Percentiles rank a stretch among this genome's conserved stretches.
phyloP scores from a whole-genome alignment of 768 basidiomycete genomes.

The Leccinum longicurvipes region DNA sequence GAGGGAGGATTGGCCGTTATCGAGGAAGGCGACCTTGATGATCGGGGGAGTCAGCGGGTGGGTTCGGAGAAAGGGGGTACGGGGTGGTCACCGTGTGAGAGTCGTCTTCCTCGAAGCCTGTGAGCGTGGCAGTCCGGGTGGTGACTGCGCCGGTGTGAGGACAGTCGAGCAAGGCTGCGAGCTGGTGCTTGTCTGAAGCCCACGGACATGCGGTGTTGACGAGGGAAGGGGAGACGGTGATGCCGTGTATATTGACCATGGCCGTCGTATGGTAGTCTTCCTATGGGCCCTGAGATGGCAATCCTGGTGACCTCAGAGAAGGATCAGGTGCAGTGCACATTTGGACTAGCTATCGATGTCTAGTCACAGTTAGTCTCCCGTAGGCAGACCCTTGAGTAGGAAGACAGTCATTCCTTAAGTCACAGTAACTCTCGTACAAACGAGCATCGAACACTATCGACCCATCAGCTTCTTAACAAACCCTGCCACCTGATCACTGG shows the following conservation, averaged over 20 bases:
- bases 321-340: no score
- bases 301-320: no score
- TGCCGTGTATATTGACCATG: slow-evolving; percentile 59
- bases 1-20: slow-evolving; percentile 52
- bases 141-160: slow-evolving; percentile 75
- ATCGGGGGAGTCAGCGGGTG: slow-evolving; percentile 5
- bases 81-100: slow-evolving; percentile 51
- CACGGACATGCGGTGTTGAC: slow-evolving; percentile 81
- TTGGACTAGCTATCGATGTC: no score
- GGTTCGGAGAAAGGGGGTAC: background rate
- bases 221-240: slow-evolving; percentile 59
- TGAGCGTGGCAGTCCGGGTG: slow-evolving; percentile 70
- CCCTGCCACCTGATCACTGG: no score
- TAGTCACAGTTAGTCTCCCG: no score
- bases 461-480: no score
- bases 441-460: no score
- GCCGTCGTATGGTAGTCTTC: no score
- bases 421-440: no score
- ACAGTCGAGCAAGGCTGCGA: slow-evolving; percentile 59
- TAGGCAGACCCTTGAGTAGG: no score
- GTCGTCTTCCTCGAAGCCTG: slow-evolving; percentile 66
- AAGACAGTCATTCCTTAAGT: no score
- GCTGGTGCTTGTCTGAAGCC: slow-evolving; percentile 67
- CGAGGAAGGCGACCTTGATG: slow-evolving; percentile 58
- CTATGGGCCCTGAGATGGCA: no score